phyloP scores from a whole-genome alignment of 2,329 filamentous ascomycete genomes.

The Sclerotinia nivalis region DNA sequence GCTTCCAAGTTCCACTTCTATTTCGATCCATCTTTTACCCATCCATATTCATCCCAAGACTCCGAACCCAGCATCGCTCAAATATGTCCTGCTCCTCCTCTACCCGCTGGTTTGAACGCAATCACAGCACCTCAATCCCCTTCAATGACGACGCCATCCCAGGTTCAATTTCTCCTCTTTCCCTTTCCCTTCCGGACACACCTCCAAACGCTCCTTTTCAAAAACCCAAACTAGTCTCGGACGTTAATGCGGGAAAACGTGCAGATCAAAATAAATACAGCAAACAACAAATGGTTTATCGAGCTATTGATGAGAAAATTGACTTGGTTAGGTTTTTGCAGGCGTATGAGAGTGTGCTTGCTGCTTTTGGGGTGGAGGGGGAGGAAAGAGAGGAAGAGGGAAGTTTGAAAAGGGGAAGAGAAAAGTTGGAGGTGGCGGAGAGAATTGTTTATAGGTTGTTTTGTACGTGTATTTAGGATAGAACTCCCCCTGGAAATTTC shows the following conservation, averaged over 20 bases:
- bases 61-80: neutral
- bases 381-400: neutral
- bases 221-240: too few species aligned
- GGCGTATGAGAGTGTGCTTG: constrained; percentile 12
- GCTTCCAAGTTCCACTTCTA: neutral
- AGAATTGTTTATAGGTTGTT: constrained; percentile 8
- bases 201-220: neutral
- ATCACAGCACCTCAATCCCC: neutral
- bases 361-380: neutral
- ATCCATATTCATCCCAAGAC: too few species aligned
- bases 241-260: rapidly evolving
- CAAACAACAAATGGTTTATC: constrained; percentile 14
- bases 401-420: neutral
- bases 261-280: neutral
- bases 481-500: too few species aligned
- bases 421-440: neutral
- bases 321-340: constrained; percentile 14
- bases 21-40: neutral
- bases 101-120: neutral
- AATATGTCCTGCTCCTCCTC: neutral
- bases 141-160: neutral
- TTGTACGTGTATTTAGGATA: neutral
- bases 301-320: constrained; percentile 13
- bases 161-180: neutral
- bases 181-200: neutral